A percentile compares a stretch with the other conserved stretches of the same genome.
Evolutionary conservation across 139 green algal genomes (phyloP).

Genomic region (Chlamydomonas sp.): DNA sequence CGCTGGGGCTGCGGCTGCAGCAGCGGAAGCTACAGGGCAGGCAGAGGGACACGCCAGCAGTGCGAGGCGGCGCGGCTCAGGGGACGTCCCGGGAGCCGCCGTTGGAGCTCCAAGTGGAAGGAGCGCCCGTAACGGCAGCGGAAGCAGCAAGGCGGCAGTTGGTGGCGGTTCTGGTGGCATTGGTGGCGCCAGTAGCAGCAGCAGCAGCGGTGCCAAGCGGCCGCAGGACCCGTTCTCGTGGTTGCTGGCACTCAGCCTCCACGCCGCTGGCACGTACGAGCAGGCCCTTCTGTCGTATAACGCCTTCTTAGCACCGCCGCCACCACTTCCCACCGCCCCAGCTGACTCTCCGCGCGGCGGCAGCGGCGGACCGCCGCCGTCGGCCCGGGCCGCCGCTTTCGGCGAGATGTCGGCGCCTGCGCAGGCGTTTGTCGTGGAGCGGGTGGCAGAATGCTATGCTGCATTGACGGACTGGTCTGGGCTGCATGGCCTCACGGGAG

Average conservation of each 20-base stretch:
- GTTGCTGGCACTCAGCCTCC: conserved; percentile 48
- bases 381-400: neutral
- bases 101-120: too few species aligned
- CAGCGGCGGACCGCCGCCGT: neutral
- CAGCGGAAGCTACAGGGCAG: neutral
- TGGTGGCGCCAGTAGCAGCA: neutral
- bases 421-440: conserved; percentile 54
- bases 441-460: conserved; percentile 65
- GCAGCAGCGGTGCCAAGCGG: neutral
- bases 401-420: neutral
- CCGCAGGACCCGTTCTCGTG: conserved; percentile 53
- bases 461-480: conserved; percentile 64
- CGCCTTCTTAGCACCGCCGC: conserved; percentile 13
- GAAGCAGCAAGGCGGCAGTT: too few species aligned
- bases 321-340: neutral
- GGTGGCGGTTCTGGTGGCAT: too few species aligned
- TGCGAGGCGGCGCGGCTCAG: too few species aligned
- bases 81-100: too few species aligned
- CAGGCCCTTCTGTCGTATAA: conserved; percentile 36
- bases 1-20: neutral
- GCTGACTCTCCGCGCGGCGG: neutral
- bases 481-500: conserved; percentile 34
- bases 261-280: conserved; percentile 62
- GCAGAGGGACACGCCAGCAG: too few species aligned
- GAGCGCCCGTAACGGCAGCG: too few species aligned